phyloP scores from a whole-genome alignment of 2,329 filamentous ascomycete species.

The Phyllosticta citrichinensis region DNA sequence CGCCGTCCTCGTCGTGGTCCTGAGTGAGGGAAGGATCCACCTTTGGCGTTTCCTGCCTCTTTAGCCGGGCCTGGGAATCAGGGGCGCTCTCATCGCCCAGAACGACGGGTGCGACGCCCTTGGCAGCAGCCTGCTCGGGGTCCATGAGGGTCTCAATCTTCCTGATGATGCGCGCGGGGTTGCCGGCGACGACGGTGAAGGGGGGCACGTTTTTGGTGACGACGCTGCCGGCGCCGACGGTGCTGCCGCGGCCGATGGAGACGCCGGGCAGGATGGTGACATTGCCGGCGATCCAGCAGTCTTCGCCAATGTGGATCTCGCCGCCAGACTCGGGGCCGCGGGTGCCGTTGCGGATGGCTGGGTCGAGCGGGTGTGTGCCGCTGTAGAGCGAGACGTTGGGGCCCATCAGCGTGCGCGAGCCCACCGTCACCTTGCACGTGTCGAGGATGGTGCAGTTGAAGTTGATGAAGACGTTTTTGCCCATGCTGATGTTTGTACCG shows the following conservation, averaged over 20 bases:
- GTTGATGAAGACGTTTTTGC: conserved; percentile 65
- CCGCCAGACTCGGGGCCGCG: conserved; percentile 65
- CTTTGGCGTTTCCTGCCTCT: neutral
- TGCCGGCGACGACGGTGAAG: conserved; percentile 54
- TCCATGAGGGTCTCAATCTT: conserved; percentile 28
- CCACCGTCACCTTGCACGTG: conserved; percentile 64
- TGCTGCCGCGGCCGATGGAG: conserved; percentile 63
- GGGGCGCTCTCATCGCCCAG: neutral
- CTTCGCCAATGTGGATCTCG: conserved; percentile 65
- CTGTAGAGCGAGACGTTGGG: conserved; percentile 69
- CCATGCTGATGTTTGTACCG: conserved; percentile 63
- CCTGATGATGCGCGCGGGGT: conserved; percentile 52
- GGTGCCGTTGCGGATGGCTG: conserved; percentile 61
- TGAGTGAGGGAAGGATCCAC: neutral
- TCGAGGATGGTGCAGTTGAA: conserved; percentile 68
- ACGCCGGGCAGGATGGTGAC: conserved; percentile 60
- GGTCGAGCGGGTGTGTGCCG: conserved; percentile 69
- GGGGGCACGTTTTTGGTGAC: conserved; percentile 68
- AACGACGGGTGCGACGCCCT: conserved; percentile 43
- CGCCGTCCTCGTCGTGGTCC: neutral
- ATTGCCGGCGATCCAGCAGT: conserved; percentile 50
- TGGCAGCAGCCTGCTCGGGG: conserved; percentile 49
- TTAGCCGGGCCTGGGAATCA: neutral
- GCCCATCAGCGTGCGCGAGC: conserved; percentile 66
- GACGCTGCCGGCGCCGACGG: conserved; percentile 71